Conservation (phyloP, 2,329 filamentous ascomycete species). For the Cladosporium sp. region DNA sequence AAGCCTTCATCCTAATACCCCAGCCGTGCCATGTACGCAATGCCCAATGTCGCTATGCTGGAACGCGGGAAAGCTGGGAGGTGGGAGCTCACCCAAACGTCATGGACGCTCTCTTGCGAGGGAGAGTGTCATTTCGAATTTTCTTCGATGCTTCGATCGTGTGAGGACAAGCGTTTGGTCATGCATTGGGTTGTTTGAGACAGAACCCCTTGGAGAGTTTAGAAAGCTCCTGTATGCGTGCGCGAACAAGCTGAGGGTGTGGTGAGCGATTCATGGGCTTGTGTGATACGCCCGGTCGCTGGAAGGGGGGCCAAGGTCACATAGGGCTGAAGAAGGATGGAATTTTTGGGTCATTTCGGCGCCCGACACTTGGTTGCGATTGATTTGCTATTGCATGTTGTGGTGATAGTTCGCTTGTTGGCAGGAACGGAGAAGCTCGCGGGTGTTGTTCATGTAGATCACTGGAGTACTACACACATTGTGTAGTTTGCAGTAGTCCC, state of each 20-base stretch:
- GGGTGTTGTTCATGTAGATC: not conserved
- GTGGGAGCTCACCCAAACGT: not conserved
- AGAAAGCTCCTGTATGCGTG: not conserved
- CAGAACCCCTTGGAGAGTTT: not conserved
- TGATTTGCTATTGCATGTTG: not conserved
- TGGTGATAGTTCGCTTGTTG: not conserved
- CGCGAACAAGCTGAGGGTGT: not conserved
- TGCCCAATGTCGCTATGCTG: not conserved
- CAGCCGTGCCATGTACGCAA: not conserved
- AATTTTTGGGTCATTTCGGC: not conserved
- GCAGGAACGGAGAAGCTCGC: not conserved
- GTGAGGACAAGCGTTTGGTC: not conserved
- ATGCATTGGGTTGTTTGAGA: constrained; percentile 6
- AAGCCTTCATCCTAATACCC: not conserved
- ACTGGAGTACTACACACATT: not conserved
- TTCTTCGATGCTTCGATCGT: not conserved
- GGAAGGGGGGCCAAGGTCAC: not conserved
- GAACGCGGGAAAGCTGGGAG: too few species aligned
- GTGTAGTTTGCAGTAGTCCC: not conserved
- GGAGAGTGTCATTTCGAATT: not conserved
- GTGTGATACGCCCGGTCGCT: not conserved
- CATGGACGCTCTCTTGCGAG: not conserved
- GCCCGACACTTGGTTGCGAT: not conserved
- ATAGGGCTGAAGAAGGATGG: not conserved
- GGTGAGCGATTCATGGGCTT: not conserved